Base-by-base conservation (phyloP, 2,329 filamentous ascomycete species). In the Didymella sp. region DNA sequence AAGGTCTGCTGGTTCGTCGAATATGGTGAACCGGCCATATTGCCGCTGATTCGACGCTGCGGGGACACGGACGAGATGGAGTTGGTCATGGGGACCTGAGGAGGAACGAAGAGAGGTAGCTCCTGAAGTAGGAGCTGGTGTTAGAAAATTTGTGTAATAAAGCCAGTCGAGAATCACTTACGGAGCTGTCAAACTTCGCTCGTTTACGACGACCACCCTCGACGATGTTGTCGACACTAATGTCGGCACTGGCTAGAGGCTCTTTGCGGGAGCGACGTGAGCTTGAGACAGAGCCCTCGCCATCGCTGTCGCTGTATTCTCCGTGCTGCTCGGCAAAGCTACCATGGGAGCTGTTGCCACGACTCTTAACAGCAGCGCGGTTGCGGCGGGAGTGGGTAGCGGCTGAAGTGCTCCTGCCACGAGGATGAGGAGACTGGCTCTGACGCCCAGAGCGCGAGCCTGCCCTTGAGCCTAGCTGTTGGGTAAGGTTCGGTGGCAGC, bases 1-100 rank as follows among this genome's bases (percentile, higher is more conserved):
- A 95, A 96, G 6, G 90, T 89, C 68, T 92, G 90, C 69, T 95
- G 91, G 47, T 87, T 86, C 67, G 88, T 87, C 46, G 89, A 85
- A 73, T 91, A 96, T 4, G 92, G 90, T 37, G 81, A 96, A 73
- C 74, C 88, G 75, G 73, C 89, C 80, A 80, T 91, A 81, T 80
- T 89, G 81, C 79, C 90, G 78, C 90, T 85, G 77, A 89, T 82
- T 47, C 92, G 90, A 71, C 94, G 89, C 73, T 92, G 91, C 59
- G 94, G 94, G 25, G 94, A 98, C 48, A 96, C 90, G 19, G 94
- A 98, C n/a, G 93, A 94, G 69, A 94, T 92, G n/a, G 94, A 97
- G n/a, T 91, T 90, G 47, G 92, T 89, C 66, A 94, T 90, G 45
- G 94, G 94, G 79, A 97, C 74, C 58, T 77, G 75, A 56, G 74